Percentiles rank a stretch among this genome's conserved stretches.
These are phyloP conservation scores for Dactylellina parvicollis DNA, from an alignment of 2,329 filamentous ascomycete species.

Conservation along the genomic window DNA sequence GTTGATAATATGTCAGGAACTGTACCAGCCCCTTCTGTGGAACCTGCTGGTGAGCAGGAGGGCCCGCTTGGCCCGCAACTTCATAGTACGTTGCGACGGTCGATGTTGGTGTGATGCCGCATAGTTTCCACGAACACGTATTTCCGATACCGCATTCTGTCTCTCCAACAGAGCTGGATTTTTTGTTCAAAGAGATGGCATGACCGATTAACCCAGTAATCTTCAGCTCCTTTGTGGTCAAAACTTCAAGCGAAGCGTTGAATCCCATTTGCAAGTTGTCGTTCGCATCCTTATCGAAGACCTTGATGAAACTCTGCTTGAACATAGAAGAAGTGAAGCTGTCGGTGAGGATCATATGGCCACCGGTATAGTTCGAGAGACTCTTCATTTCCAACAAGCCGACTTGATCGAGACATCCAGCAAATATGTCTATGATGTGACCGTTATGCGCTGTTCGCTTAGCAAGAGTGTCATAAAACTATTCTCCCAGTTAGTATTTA, in stretches of 20 bases:
- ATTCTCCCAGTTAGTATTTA: slow-evolving; percentile 57
- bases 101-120: slow-evolving; percentile 90
- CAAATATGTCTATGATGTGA: slow-evolving; percentile 97
- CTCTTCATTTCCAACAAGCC: slow-evolving; percentile 98
- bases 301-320: slow-evolving; percentile 95
- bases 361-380: slow-evolving; percentile 92
- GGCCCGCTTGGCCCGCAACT: slow-evolving; percentile 74
- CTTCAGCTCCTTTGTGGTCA: slow-evolving; percentile 98
- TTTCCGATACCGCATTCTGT: slow-evolving; percentile 98
- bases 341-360: slow-evolving; percentile 97
- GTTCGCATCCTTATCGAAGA: slow-evolving; percentile 95
- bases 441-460: slow-evolving; percentile 96
- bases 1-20: slow-evolving; percentile 98
- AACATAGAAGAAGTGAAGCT: slow-evolving; percentile 99
- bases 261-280: slow-evolving; percentile 98
- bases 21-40: slow-evolving; percentile 96
- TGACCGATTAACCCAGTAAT: slow-evolving; percentile 97
- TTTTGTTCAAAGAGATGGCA: slow-evolving; percentile 96
- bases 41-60: slow-evolving; percentile 77
- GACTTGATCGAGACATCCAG: slow-evolving; percentile 95
- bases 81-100: slow-evolving; percentile 98
- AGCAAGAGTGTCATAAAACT: slow-evolving; percentile 91
- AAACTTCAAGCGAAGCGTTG: slow-evolving; percentile 92
- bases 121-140: slow-evolving; percentile 99
- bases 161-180: slow-evolving; percentile 94